Percentiles rank a stretch among this genome's conserved stretches.
These are phyloP conservation scores for Neospora caninum DNA, from an alignment of 169 alveolate species.

Conservation along the genomic window DNA sequence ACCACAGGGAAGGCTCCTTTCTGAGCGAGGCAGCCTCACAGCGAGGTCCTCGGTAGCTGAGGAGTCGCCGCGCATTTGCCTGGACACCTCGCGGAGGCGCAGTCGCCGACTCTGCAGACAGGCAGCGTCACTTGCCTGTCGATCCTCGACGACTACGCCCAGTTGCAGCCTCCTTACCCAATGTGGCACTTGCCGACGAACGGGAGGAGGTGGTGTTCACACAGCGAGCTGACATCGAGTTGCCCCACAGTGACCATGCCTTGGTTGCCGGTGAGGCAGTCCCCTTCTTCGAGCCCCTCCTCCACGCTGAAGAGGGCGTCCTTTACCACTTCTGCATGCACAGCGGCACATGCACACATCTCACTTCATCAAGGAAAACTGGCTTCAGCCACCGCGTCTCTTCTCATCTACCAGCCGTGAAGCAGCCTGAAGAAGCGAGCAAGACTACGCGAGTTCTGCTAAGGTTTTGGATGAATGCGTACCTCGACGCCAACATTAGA, in stretches of 20 bases:
- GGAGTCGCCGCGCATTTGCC: too few species aligned
- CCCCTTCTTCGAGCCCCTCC: neutral
- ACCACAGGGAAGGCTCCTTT: too few species aligned
- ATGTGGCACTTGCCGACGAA: conserved; percentile 70
- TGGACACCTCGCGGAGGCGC: too few species aligned
- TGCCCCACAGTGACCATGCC: conserved; percentile 32
- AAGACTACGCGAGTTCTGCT: neutral
- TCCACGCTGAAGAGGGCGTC: neutral
- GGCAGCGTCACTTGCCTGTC: too few species aligned
- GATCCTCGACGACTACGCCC: too few species aligned
- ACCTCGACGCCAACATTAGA: too few species aligned
- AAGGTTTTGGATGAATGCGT: too few species aligned
- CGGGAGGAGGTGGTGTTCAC: conserved; percentile 74
- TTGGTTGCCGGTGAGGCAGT: neutral
- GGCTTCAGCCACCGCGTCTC: too few species aligned
- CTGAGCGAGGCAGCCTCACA: too few species aligned
- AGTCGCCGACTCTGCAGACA: too few species aligned
- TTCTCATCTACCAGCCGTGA: too few species aligned
- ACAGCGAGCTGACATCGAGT: conserved; percentile 54
- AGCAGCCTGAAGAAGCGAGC: neutral
- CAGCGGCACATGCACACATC: neutral
- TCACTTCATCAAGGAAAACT: neutral
- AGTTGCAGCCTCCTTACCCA: conserved; percentile 40
- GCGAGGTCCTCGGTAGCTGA: too few species aligned
- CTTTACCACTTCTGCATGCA: neutral